Base-by-base conservation (phyloP, 78 protist genomes). In the Cavenderia fasciculata region DNA sequence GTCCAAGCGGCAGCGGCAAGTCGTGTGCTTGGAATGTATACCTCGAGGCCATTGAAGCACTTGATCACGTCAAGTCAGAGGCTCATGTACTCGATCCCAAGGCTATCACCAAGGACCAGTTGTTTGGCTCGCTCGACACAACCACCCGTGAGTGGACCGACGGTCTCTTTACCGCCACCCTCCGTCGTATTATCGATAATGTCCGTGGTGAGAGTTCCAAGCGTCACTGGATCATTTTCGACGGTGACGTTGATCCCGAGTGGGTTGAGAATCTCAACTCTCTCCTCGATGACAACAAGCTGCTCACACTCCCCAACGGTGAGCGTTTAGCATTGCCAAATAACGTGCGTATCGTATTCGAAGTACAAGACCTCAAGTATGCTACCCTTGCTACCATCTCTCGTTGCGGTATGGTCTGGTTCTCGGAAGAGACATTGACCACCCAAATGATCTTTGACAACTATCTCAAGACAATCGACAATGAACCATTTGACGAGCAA, bases 131-230 rank as follows among this genome's bases (percentile, higher is more conserved):
- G 0, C 78, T 98, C n/a, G 99, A 98, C 66, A 43, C 86, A 14
- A 96, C 98, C n/a, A 97, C 99, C 29, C 94, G 99, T 40, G 99
- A 99, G 75, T 99, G 99, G 99, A 96, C 95, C 16, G 99, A 99
- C 68, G 99, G 99, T 23, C 19, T 99, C 1, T 97, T 99, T 78
- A 99, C 99, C 2, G 77, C 69, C 41, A 73, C 93, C 10, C 84
- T 98, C 38, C 94, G 96, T 71, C 57, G 85, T 70, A 96, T 97
- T 59, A 73, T 95, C 38, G 99, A 96, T 74, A 94, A 96, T 54
- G 90, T 74, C 41, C 90, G 95, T n/a, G 94, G 88, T 47, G 99
- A 94, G 91, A 18, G 41, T 18, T 21, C 54, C 14, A 46, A 90
- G 71, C 79, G 95, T 49, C 99, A 98, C 52, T 98, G 99, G 99